phyloP scores from a whole-genome alignment of 148 eudicot genomes.

The Silene conica region DNA sequence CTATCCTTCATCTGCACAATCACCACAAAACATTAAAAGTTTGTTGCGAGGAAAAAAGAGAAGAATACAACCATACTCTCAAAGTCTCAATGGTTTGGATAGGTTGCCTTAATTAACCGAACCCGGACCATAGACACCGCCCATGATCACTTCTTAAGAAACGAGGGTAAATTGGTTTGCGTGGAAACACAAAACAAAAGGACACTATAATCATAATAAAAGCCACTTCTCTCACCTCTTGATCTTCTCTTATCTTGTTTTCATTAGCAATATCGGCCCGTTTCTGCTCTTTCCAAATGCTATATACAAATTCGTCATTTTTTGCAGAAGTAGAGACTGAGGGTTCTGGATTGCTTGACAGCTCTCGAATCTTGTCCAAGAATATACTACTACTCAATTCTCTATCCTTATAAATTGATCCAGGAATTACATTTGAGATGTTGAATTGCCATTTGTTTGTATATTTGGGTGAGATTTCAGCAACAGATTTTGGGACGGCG shows the following conservation, averaged over 20 bases:
- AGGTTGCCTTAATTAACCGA: too few relatives aligned
- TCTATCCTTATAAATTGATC: constrained; percentile 28
- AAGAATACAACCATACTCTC: too few relatives aligned
- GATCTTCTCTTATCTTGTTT: constrained; percentile 74
- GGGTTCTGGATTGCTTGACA: constrained; percentile 31
- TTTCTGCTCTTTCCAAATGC: constrained; percentile 79
- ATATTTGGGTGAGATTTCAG: constrained; percentile 44
- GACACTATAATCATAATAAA: neutral
- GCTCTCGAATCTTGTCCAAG: constrained; percentile 49
- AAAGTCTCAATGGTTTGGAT: too few relatives aligned
- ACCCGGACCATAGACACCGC: too few relatives aligned
- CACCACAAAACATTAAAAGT: neutral
- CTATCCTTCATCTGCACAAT: constrained; percentile 82
- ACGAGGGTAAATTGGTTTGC: neutral
- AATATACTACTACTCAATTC: constrained; percentile 27
- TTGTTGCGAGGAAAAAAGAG: neutral
- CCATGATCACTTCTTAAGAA: neutral
- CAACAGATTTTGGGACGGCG: constrained; percentile 42
- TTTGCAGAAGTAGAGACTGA: constrained; percentile 23
- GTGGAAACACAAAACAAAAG: neutral
- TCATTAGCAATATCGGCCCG: constrained; percentile 31
- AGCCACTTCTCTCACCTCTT: constrained; percentile 48
- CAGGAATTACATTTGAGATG: constrained; percentile 40
- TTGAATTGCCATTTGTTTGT: constrained; percentile 73
- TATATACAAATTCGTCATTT: constrained; percentile 48